A percentile compares a stretch with the other conserved stretches of the same genome.
Evolutionary conservation across 148 eudicot species (phyloP).

Genomic region (Amaranthus hypochondriacus): DNA sequence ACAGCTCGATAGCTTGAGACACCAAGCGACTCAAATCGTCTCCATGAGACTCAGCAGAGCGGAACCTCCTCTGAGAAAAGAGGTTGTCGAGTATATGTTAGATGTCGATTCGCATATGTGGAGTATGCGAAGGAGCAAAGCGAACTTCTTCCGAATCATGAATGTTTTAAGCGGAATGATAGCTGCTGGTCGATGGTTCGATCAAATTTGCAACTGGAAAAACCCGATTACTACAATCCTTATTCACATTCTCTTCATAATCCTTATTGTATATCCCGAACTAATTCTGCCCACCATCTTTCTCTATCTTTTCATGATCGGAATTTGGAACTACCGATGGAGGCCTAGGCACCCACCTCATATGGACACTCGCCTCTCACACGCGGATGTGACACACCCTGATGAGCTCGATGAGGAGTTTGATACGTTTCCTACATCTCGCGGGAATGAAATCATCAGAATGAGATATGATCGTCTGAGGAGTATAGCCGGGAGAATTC

Average conservation of each 20-base stretch:
- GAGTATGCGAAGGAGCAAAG: constrained; percentile 69
- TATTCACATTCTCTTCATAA: constrained; percentile 43
- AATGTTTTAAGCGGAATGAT: constrained; percentile 44
- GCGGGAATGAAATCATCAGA: constrained; percentile 37
- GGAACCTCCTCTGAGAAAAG: constrained; percentile 68
- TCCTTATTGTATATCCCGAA: constrained; percentile 50
- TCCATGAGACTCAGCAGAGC: constrained; percentile 50
- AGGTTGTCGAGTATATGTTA: constrained; percentile 64
- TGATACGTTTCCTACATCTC: constrained; percentile 42
- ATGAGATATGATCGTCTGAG: constrained; percentile 58
- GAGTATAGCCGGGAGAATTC: constrained; percentile 56
- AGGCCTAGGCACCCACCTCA: constrained; percentile 59
- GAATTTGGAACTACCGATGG: constrained; percentile 51
- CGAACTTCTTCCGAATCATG: constrained; percentile 58
- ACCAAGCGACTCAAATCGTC: constrained; percentile 65
- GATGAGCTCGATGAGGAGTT: constrained; percentile 62
- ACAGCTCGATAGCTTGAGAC: constrained; percentile 54
- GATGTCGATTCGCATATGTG: constrained; percentile 65
- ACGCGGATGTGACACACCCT: constrained; percentile 41
- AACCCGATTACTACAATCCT: constrained; percentile 50
- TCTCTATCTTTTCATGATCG: constrained; percentile 48
- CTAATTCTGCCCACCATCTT: constrained; percentile 50
- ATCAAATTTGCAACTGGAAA: constrained; percentile 57
- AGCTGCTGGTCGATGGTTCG: constrained; percentile 55
- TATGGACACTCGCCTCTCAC: constrained; percentile 55